These are phyloP conservation scores for Amoebophrya sp. DNA, from an alignment of 169 alveolate species.

Conservation along the genomic window DNA sequence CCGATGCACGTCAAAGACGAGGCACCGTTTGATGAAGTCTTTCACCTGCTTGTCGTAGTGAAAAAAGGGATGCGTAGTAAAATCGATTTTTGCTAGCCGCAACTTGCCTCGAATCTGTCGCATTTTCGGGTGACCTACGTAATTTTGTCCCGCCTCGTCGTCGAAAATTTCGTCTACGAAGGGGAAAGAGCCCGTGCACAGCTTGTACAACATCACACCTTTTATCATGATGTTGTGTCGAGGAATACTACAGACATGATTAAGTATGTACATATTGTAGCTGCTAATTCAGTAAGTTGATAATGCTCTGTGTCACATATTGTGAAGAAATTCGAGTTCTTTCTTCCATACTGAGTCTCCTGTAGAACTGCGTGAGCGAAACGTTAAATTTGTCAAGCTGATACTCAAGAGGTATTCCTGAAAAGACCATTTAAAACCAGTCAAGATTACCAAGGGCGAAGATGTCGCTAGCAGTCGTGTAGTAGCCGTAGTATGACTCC, in stretches of 20 bases:
- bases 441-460: conserved; percentile 6
- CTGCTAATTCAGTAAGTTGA: too few relatives aligned
- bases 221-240: too few relatives aligned
- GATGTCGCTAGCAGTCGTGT: conserved; percentile 11
- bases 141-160: conserved; percentile 20
- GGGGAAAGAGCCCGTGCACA: background rate
- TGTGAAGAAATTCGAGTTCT: too few relatives aligned
- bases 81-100: background rate
- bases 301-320: too few relatives aligned
- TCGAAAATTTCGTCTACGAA: conserved; percentile 8
- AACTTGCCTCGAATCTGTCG: conserved; percentile 1
- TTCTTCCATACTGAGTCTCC: too few relatives aligned
- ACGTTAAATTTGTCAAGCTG: too few relatives aligned
- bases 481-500: conserved; percentile 9
- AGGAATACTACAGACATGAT: too few relatives aligned
- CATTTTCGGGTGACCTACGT: conserved; percentile 13
- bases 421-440: too few relatives aligned
- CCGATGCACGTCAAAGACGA: background rate
- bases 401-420: too few relatives aligned
- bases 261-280: too few relatives aligned
- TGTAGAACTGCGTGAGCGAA: too few relatives aligned
- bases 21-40: conserved; percentile 4
- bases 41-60: conserved; percentile 18
- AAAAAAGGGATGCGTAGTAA: background rate
- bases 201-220: conserved; percentile 24